Evolutionary conservation across 768 basidiomycete genomes (phyloP), one percentile per base, ranked within the genome.

Genomic region (Mycena vitilis): DNA sequence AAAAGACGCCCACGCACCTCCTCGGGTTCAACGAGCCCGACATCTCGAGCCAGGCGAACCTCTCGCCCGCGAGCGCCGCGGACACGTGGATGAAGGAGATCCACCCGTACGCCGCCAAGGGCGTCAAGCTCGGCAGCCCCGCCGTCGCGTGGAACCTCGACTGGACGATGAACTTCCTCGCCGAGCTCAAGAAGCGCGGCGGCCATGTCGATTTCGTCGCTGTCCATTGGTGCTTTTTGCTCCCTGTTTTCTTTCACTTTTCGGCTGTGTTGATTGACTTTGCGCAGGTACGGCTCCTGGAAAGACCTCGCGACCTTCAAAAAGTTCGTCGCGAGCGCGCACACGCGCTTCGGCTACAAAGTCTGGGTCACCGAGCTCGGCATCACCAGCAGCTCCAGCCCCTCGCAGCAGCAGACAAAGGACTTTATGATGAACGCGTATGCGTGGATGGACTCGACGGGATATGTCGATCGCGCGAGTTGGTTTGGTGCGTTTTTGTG

Each of bases 121-220:
- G 71, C 34, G 53, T 57, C 63, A 60, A 69, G 47, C 54, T 72
- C 52, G 59, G 54, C 45, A 62, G 58, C 56, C 71, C 71, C 36
- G 71, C 71, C 8, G 55, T 72, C 42, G 71, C 63, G 5, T 69
- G 64, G 63, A 58, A 72, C 44, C 60, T 72, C n/a, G 60, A 72
- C 54, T 72, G 71, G 71, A 65, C 64, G 7, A n/a, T 9, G 25
- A 57, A 15, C 40, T 72, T 72, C 36, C 49, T 72, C 13, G 18
- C 12, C 5, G 67, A 60, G 55, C 48, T 72, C 18, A 18, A 62
- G 25, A 72, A 66, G 58, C 36, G 54, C 22, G 71, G 68, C 2
- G 71, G 71, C 0, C 44, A 65, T 18, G 68, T 69, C 16, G 67
- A 71, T 30, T 51, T 65, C 11, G 47, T 69, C 18, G 13, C 30